Evolutionary conservation across 345 rosid genomes (phyloP).

Genomic region (Melastoma malabathricum): DNA sequence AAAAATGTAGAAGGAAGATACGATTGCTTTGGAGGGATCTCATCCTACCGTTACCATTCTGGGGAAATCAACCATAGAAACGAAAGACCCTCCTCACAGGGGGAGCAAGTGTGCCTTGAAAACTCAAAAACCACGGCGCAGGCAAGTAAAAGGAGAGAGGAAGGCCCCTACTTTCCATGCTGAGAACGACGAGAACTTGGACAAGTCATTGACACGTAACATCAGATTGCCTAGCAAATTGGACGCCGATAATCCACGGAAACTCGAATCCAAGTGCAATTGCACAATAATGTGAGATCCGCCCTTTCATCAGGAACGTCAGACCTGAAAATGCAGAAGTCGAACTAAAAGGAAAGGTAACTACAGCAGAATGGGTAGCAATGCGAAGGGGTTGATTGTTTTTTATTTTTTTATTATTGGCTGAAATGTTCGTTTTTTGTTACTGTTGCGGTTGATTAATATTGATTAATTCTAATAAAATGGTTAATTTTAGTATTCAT

Average conservation of each 20-base stretch:
- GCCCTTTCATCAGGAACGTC: too few relatives aligned
- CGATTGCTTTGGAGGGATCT: conserved; percentile 38
- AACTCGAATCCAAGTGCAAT: conserved; percentile 93
- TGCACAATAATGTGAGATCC: conserved; percentile 81
- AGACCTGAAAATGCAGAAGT: too few relatives aligned
- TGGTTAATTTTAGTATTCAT: too few relatives aligned
- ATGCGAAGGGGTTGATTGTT: too few relatives aligned
- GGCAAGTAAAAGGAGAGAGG: conserved; percentile 32
- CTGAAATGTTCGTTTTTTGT: too few relatives aligned
- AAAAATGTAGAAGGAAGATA: conserved; percentile 43
- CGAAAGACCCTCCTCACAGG: conserved; percentile 23
- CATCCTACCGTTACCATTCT: conserved; percentile 60
- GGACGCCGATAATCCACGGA: conserved; percentile 59
- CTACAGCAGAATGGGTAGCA: too few relatives aligned
- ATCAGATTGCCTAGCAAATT: conserved; percentile 51
- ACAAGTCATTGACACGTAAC: conserved; percentile 38
- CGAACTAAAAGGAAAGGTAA: too few relatives aligned
- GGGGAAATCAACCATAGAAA: conserved; percentile 46
- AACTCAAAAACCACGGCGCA: conserved; percentile 42
- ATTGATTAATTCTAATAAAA: too few relatives aligned
- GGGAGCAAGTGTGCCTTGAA: conserved; percentile 39
- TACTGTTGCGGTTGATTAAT: too few relatives aligned
- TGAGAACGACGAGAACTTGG: conserved; percentile 79
- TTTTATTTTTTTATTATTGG: too few relatives aligned
- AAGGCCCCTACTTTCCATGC: conserved; percentile 23